Evolutionary conservation across 2,329 filamentous ascomycete genomes (phyloP).

Genomic region (Cladosporium colombiae): DNA sequence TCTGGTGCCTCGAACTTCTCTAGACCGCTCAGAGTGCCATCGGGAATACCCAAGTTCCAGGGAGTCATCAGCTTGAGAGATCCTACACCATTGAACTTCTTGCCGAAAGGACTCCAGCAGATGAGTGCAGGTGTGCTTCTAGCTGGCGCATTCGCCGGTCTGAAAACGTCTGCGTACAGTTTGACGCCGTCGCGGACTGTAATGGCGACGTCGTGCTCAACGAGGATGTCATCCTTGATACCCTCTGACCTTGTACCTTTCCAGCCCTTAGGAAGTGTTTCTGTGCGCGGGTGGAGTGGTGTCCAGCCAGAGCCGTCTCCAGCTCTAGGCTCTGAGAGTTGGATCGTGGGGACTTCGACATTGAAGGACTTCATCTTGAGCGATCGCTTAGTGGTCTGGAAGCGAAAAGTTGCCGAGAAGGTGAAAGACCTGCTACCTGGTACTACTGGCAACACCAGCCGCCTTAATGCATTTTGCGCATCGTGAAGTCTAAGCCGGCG

Average conservation of each 20-base stretch:
- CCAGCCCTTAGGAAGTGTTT: constrained; percentile 11
- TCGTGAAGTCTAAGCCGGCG: not conserved
- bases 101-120: constrained; percentile 16
- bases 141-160: not conserved
- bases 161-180: constrained; percentile 9
- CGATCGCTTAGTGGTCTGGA: not conserved
- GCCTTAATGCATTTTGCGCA: not conserved
- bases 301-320: constrained; percentile 6
- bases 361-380: constrained; percentile 9
- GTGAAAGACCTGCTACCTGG: not conserved
- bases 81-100: constrained; percentile 10
- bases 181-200: constrained; percentile 3
- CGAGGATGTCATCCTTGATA: not conserved
- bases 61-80: constrained; percentile 10
- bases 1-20: constrained; percentile 39
- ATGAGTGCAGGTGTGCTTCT: constrained; percentile 5
- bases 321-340: not conserved
- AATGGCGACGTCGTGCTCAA: constrained; percentile 11
- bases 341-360: not conserved
- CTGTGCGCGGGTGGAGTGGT: constrained; percentile 10
- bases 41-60: constrained; percentile 4
- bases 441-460: not conserved
- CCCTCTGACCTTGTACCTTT: not conserved
- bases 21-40: constrained; percentile 7
- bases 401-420: not conserved